Conservation (phyloP, 2,329 filamentous ascomycete species). For the Xylaria sp. region DNA sequence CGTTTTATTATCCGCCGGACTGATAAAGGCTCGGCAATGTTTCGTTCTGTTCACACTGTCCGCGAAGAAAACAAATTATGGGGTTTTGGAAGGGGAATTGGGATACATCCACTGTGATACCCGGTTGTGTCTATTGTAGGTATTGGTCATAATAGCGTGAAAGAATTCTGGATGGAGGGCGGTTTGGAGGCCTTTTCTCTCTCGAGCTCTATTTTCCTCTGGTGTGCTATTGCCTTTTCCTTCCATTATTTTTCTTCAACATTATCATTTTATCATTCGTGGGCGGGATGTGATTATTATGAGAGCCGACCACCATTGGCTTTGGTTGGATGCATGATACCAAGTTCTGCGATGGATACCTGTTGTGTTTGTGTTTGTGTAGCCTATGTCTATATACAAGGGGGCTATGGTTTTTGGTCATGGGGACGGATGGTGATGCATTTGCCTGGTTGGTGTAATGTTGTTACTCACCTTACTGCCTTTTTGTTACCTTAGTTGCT, state of each 20-base stretch:
- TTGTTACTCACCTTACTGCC: no score
- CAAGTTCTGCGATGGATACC: not conserved
- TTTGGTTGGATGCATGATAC: not conserved
- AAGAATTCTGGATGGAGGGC: conserved; percentile 8
- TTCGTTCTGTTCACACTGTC: conserved; percentile 1
- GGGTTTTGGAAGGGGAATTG: not conserved
- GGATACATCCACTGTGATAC: not conserved
- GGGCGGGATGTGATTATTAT: not conserved
- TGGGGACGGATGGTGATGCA: not conserved
- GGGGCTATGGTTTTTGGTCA: not conserved
- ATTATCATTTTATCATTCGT: not conserved
- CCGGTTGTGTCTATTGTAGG: conserved; percentile 3
- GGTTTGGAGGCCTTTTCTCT: not conserved
- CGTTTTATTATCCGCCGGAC: not conserved
- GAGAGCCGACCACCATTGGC: not conserved
- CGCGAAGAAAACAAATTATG: not conserved
- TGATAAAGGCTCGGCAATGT: not conserved
- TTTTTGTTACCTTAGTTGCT: not conserved
- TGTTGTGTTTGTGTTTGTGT: not conserved
- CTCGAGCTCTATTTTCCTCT: not conserved
- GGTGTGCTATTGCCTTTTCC: not conserved
- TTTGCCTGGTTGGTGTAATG: no score
- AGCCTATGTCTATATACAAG: conserved; percentile 8
- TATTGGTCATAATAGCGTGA: conserved; percentile 16
- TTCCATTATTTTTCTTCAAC: not conserved